Conservation (phyloP, 176 grass and related monocot genomes). For the Juncus inflexus region DNA sequence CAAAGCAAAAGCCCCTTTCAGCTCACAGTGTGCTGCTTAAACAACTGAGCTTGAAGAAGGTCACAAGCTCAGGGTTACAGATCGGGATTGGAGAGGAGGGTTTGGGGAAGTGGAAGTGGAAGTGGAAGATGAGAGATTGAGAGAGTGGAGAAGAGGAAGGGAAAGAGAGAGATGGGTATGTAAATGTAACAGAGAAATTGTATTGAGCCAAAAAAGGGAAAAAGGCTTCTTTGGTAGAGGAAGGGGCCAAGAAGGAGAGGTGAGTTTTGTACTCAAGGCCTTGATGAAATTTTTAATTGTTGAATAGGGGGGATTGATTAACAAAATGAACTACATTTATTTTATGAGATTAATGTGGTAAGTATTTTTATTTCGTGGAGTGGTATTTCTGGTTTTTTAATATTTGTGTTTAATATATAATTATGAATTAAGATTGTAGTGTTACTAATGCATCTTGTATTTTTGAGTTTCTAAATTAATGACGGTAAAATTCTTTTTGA, state of each 20-base stretch:
- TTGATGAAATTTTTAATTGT: background rate
- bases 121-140: conserved; percentile 35
- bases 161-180: conserved; percentile 32
- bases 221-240: background rate
- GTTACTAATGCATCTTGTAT: too few species aligned
- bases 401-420: too few species aligned
- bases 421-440: too few species aligned
- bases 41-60: background rate
- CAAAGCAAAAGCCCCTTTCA: too few species aligned
- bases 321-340: background rate
- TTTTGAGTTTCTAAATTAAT: too few species aligned
- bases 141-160: conserved; percentile 19
- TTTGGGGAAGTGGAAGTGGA: conserved; percentile 24
- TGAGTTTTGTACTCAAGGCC: background rate
- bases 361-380: background rate
- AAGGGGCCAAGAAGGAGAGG: background rate
- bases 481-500: too few species aligned
- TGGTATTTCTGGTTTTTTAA: background rate
- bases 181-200: conserved; percentile 44
- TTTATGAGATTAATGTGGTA: too few species aligned
- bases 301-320: background rate
- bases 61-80: conserved; percentile 36
- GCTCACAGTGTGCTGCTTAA: too few species aligned
- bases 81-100: conserved; percentile 40
- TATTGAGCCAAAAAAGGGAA: conserved; percentile 33